phyloP scores from a whole-genome alignment of 768 basidiomycete genomes.

The Tricholoma hemisulphureum region DNA sequence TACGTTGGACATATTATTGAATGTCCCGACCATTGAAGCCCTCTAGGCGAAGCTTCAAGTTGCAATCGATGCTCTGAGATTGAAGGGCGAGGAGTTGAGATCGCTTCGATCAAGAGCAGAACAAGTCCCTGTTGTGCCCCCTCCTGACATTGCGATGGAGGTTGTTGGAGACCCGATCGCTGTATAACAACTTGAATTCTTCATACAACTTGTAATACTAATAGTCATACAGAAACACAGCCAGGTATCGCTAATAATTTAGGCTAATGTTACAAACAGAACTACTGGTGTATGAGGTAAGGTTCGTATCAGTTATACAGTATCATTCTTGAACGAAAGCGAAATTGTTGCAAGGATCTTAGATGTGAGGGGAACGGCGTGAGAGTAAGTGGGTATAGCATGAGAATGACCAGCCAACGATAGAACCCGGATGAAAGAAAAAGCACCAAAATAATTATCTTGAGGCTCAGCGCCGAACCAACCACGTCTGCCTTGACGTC shows the following conservation, averaged over 20 bases:
- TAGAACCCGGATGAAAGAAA: background rate
- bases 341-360: background rate
- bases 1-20: constrained; percentile 26
- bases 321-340: background rate
- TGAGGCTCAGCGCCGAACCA: no score
- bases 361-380: background rate
- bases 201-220: background rate
- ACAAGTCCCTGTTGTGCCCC: constrained; percentile 7
- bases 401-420: background rate
- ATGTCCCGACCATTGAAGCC: background rate
- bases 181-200: background rate
- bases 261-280: constrained; percentile 1
- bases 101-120: constrained; percentile 20
- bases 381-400: constrained; percentile 4
- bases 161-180: constrained; percentile 8
- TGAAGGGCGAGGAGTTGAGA: constrained; percentile 45
- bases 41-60: constrained; percentile 53
- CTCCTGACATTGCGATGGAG: constrained; percentile 6
- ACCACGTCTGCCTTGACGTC: background rate
- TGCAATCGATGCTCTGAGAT: constrained; percentile 57
- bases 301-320: constrained; percentile 5
- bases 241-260: constrained; percentile 1
- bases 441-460: background rate
- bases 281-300: constrained; percentile 1
- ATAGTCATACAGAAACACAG: background rate